phyloP scores from a whole-genome alignment of 768 basidiomycete species.

The Termitomyces heimii region DNA sequence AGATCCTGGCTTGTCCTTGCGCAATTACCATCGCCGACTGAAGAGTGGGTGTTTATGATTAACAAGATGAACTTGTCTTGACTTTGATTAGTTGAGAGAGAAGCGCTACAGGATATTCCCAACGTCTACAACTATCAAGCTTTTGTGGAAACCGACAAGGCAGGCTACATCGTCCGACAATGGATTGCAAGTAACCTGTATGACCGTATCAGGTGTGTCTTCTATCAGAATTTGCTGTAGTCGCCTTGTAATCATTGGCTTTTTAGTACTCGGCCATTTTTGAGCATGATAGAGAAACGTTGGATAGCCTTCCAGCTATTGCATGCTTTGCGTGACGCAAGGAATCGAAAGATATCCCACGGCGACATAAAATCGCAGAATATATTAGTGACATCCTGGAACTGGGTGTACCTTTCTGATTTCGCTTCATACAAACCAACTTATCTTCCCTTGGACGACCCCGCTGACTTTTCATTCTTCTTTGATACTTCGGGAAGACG shows the following conservation, averaged over 20 bases:
- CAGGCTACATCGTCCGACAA: slow-evolving; percentile 91
- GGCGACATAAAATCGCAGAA: slow-evolving; percentile 99
- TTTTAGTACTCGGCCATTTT: slow-evolving; percentile 88
- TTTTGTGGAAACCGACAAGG: slow-evolving; percentile 92
- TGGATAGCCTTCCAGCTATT: slow-evolving; percentile 97
- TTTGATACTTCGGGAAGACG: slow-evolving; percentile 93
- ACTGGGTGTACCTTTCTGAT: slow-evolving; percentile 93
- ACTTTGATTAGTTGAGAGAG: slow-evolving; percentile 64
- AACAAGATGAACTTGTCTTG: slow-evolving; percentile 1
- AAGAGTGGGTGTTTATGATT: slow-evolving; percentile 49
- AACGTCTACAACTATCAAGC: slow-evolving; percentile 88
- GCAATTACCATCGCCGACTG: slow-evolving; percentile 67
- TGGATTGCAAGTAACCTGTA: slow-evolving; percentile 94
- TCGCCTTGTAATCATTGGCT: background rate
- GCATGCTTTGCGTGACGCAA: slow-evolving; percentile 75
- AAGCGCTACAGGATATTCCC: slow-evolving; percentile 74
- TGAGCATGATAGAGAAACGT: slow-evolving; percentile 89
- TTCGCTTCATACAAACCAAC: slow-evolving; percentile 96
- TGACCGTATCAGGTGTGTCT: slow-evolving; percentile 87
- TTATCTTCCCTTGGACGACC: slow-evolving; percentile 91
- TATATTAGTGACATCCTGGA: slow-evolving; percentile 92
- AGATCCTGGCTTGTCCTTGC: slow-evolving; percentile 75
- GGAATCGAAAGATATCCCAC: slow-evolving; percentile 85
- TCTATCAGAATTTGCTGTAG: background rate
- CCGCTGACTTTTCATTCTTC: slow-evolving; percentile 96